Evolutionary conservation across 2,329 filamentous ascomycete species (phyloP).

Genomic region (Fusarium sp.): DNA sequence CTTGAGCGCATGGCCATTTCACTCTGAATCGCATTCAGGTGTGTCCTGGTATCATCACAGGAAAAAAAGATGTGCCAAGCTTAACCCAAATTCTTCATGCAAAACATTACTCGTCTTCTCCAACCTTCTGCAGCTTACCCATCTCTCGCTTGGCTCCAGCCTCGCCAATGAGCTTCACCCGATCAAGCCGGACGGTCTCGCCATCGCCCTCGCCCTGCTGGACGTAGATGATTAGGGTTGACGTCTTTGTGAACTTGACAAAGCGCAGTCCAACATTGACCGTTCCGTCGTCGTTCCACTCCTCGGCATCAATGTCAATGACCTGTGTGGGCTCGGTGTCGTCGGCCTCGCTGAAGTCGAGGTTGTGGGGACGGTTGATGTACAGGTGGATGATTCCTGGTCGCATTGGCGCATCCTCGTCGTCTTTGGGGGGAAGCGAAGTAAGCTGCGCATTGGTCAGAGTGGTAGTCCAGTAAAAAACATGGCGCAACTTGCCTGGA

Average conservation of each 20-base stretch:
- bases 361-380: constrained; percentile 87
- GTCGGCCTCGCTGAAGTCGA: constrained; percentile 96
- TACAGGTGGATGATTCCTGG: constrained; percentile 88
- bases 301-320: constrained; percentile 77
- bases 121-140: constrained; percentile 96
- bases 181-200: constrained; percentile 87
- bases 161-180: constrained; percentile 86
- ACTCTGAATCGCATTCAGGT: constrained; percentile 7
- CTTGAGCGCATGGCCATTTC: constrained; percentile 23
- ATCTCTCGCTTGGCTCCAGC: constrained; percentile 90
- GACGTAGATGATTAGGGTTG: constrained; percentile 87
- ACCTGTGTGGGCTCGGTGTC: constrained; percentile 84
- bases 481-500: constrained; percentile 64
- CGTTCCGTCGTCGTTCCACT: constrained; percentile 87
- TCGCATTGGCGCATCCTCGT: constrained; percentile 82
- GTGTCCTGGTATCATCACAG: constrained; percentile 1
- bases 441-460: constrained; percentile 74
- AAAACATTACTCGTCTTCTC: constrained; percentile 71
- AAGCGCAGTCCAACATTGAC: constrained; percentile 82
- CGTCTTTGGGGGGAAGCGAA: constrained; percentile 77
- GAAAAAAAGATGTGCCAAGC: background rate
- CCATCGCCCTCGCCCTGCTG: constrained; percentile 85
- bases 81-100: constrained; percentile 3
- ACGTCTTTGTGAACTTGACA: constrained; percentile 97
- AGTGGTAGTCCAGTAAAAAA: background rate